Evolutionary conservation across 768 basidiomycete species (phyloP).

Genomic region (Rhodotorula graminis): DNA sequence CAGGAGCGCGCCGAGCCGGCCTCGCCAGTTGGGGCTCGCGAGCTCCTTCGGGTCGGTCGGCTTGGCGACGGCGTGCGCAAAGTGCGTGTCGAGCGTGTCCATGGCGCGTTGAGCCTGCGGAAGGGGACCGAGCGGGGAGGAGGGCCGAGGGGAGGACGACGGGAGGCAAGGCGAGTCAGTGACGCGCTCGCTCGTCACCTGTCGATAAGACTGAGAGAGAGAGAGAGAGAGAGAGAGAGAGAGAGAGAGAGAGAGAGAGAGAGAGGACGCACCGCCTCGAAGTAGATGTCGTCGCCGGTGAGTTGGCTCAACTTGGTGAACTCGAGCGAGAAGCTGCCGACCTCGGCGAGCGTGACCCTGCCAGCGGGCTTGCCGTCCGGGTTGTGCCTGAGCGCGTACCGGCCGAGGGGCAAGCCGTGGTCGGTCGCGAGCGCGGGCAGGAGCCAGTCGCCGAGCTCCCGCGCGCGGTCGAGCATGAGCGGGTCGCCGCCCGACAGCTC

Average conservation of each 20-base stretch:
- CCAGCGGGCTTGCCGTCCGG: conserved; percentile 39
- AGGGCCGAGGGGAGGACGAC: no score
- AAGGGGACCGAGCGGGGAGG: no score
- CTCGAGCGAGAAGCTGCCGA: conserved; percentile 50
- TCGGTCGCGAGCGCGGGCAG: conserved; percentile 47
- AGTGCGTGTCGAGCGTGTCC: conserved; percentile 45
- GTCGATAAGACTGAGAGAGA: no score
- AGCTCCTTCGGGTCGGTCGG: not conserved
- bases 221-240: no score
- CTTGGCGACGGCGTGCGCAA: not conserved
- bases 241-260: not conserved
- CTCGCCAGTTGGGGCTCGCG: not conserved
- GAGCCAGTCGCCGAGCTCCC: conserved; percentile 49
- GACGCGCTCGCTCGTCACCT: no score
- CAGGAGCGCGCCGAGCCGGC: conserved; percentile 28
- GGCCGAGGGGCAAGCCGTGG: conserved; percentile 45
- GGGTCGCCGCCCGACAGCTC: conserved; percentile 49
- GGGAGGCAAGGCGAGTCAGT: no score
- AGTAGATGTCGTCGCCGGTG: conserved; percentile 49
- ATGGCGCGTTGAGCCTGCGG: conserved; percentile 46
- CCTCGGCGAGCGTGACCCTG: conserved; percentile 45
- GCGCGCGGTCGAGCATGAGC: conserved; percentile 48
- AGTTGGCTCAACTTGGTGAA: conserved; percentile 47
- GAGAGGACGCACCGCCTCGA: conserved; percentile 40
- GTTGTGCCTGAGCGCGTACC: conserved; percentile 46